These are phyloP conservation scores for Brassica nigra DNA, from an alignment of 345 rosid species.

Conservation along the genomic window DNA sequence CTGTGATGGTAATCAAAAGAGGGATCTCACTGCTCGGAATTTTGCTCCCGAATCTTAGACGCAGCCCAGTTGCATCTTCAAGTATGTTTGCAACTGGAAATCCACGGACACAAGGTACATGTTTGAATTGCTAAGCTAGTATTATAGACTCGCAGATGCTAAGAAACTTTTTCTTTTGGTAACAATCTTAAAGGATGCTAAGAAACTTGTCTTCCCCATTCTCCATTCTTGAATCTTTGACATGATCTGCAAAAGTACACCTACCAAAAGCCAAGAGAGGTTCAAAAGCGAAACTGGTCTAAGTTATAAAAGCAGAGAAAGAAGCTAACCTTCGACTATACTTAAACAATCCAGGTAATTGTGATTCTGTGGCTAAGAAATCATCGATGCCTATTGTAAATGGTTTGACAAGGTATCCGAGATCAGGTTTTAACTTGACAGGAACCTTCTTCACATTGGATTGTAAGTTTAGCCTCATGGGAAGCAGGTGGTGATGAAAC, in stretches of 20 bases:
- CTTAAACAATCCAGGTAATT: constrained; percentile 88
- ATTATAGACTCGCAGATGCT: constrained; percentile 72
- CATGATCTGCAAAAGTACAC: constrained; percentile 71
- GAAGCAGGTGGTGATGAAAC: constrained; percentile 90
- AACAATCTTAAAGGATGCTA: too few relatives aligned
- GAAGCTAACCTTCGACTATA: constrained; percentile 63
- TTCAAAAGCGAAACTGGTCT: not conserved
- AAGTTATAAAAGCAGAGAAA: not conserved
- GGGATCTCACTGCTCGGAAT: constrained; percentile 75
- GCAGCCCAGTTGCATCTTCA: constrained; percentile 82
- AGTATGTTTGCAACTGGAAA: constrained; percentile 67
- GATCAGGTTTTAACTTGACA: constrained; percentile 86
- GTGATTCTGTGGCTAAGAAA: constrained; percentile 62
- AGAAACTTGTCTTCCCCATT: constrained; percentile 56
- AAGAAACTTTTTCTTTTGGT: constrained; percentile 25
- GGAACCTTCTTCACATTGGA: constrained; percentile 60
- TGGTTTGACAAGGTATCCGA: constrained; percentile 93
- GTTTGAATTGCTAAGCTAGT: constrained; percentile 73
- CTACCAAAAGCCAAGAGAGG: constrained; percentile 45
- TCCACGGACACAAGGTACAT: constrained; percentile 76
- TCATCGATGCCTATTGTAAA: constrained; percentile 60
- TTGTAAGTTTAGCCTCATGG: constrained; percentile 65
- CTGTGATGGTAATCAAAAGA: constrained; percentile 72
- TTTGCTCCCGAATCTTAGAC: constrained; percentile 79
- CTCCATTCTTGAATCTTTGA: constrained; percentile 58